Percentiles rank a stretch among this genome's conserved stretches.
Evolutionary conservation across 1,139 yeast species (phyloP).

Genomic region (Lodderomyces parapsilosis): DNA sequence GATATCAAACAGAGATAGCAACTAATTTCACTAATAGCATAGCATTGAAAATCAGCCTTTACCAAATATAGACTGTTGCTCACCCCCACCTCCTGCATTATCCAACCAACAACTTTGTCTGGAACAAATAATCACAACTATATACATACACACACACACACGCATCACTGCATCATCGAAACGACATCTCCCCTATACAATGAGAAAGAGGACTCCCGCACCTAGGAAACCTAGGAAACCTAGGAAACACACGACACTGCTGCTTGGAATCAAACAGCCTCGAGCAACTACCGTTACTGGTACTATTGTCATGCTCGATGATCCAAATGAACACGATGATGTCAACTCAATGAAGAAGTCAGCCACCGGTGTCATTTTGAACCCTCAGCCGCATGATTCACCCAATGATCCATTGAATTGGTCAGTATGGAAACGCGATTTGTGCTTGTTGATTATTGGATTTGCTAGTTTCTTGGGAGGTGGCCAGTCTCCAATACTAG

Average conservation of each 20-base stretch:
- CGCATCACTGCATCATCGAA: no score
- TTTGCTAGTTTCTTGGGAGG: conserved; percentile 62
- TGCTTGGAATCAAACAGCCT: conserved; percentile 45
- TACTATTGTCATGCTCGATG: conserved; percentile 41
- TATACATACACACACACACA: no score
- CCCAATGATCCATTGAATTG: conserved; percentile 78
- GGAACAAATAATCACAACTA: no score
- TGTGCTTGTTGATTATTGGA: conserved; percentile 53
- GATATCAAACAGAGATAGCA: no score
- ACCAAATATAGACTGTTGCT: no score
- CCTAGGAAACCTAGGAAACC: conserved; percentile 2
- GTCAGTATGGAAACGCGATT: conserved; percentile 61
- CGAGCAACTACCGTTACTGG: conserved; percentile 43
- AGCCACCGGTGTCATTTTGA: conserved; percentile 53
- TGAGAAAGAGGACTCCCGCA: not conserved
- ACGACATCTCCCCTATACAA: no score
- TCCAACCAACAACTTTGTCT: no score
- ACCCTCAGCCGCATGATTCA: conserved; percentile 75
- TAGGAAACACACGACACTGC: no score
- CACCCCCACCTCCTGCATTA: no score
- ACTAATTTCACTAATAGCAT: no score
- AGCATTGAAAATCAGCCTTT: no score
- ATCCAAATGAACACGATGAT: conserved; percentile 16
- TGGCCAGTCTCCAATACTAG: conserved; percentile 61
- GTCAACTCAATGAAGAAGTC: conserved; percentile 37